These are phyloP conservation scores for Zygosaccharomyces pseudobailii DNA, from an alignment of 1,139 yeast genomes.

Conservation along the genomic window DNA sequence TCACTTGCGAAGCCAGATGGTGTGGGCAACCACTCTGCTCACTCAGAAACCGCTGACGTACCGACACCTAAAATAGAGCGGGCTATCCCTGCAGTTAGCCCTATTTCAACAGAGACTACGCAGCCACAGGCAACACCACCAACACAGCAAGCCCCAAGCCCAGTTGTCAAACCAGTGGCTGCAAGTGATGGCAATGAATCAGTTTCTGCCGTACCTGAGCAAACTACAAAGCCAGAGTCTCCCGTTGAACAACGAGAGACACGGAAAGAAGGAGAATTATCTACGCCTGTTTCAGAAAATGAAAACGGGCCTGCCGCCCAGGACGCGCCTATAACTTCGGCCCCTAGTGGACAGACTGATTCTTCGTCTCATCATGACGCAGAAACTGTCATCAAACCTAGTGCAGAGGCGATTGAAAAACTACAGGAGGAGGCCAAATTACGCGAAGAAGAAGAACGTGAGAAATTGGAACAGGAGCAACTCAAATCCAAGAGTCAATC, in stretches of 20 bases:
- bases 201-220: not conserved
- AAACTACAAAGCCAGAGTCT: not conserved
- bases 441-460: conserved; percentile 37
- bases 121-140: not conserved
- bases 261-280: not conserved
- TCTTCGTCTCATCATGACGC: conserved; percentile 9
- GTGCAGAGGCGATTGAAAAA: conserved; percentile 39
- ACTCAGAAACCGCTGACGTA: not conserved
- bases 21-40: not conserved
- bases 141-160: not conserved
- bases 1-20: not conserved
- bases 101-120: not conserved
- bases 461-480: conserved; percentile 16
- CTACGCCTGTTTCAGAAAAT: not conserved
- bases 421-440: conserved; percentile 42
- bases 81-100: not conserved
- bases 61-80: not conserved
- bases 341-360: not conserved
- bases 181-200: not conserved
- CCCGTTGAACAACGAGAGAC: not conserved
- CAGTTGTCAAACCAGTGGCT: not conserved
- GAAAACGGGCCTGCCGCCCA: not conserved
- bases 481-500: conserved; percentile 23
- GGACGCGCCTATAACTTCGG: conserved; percentile 5
- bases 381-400: conserved; percentile 39